phyloP scores from a whole-genome alignment of 768 basidiomycete species.

The Calocybe indica region DNA sequence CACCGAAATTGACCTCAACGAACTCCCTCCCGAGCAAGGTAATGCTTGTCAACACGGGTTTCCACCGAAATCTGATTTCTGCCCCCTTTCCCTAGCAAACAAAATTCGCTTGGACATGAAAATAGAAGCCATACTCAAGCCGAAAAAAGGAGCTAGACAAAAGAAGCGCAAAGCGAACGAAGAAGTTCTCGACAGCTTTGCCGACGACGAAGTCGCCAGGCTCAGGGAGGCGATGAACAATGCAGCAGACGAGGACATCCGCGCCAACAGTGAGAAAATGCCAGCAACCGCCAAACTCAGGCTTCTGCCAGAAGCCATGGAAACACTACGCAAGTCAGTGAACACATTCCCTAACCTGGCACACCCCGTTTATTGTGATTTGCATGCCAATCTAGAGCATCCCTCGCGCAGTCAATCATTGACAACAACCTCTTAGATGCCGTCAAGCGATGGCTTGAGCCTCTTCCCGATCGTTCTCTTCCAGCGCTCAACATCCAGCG shows the following conservation, averaged over 20 bases:
- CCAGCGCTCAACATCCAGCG: constrained; percentile 95
- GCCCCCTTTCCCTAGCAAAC: constrained; percentile 41
- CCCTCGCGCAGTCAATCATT: constrained; percentile 86
- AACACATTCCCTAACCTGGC: constrained; percentile 1
- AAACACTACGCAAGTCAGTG: constrained; percentile 85
- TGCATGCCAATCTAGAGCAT: constrained; percentile 42
- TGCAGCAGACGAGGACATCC: constrained; percentile 81
- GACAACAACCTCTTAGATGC: constrained; percentile 94
- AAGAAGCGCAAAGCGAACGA: constrained; percentile 76
- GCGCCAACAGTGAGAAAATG: constrained; percentile 69
- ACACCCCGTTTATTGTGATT: constrained; percentile 8
- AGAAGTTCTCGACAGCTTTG: constrained; percentile 78
- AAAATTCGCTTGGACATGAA: constrained; percentile 76
- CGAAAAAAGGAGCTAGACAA: constrained; percentile 61
- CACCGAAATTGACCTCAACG: constrained; percentile 28
- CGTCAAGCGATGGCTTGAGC: constrained; percentile 89
- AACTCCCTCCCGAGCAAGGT: constrained; percentile 79
- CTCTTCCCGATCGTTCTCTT: constrained; percentile 85
- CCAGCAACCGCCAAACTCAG: constrained; percentile 84
- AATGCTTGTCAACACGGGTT: constrained; percentile 10
- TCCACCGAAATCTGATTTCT: not conserved
- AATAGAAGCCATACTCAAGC: constrained; percentile 83
- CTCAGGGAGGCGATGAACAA: constrained; percentile 83
- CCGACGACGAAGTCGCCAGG: constrained; percentile 88
- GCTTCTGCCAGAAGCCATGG: constrained; percentile 86